phyloP scores from a whole-genome alignment of 2,329 filamentous ascomycete genomes.

The Sporothrix humicola region DNA sequence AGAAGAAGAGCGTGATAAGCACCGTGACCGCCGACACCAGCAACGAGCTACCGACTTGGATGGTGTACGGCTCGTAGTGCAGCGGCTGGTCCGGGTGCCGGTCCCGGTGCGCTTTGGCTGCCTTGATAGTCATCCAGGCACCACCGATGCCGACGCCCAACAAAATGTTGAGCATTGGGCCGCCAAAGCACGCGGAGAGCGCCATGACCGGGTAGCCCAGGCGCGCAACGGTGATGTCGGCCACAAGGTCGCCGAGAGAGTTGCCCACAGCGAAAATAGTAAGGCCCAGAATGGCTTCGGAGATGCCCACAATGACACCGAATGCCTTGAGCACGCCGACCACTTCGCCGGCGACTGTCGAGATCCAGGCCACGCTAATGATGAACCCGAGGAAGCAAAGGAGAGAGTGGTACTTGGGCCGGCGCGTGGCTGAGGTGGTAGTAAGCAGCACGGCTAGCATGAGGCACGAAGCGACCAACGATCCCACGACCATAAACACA shows the following conservation, averaged over 20 bases:
- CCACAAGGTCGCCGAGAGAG: constrained; percentile 90
- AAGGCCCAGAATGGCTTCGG: constrained; percentile 89
- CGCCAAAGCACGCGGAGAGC: constrained; percentile 92
- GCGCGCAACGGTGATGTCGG: constrained; percentile 90
- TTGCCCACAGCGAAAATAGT: constrained; percentile 98
- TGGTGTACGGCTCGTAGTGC: constrained; percentile 76
- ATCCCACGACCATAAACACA: constrained; percentile 63
- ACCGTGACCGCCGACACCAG: constrained; percentile 85
- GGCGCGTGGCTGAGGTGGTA: constrained; percentile 69
- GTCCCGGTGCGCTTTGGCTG: constrained; percentile 67
- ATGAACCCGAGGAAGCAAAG: constrained; percentile 89
- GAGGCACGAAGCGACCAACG: constrained; percentile 71
- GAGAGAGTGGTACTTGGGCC: constrained; percentile 75
- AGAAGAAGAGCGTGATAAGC: constrained; percentile 75
- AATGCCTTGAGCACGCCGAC: constrained; percentile 93
- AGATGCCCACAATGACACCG: constrained; percentile 89
- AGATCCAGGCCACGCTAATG: constrained; percentile 95
- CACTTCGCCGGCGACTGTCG: constrained; percentile 92
- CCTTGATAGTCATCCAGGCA: constrained; percentile 80
- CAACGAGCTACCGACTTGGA: constrained; percentile 83
- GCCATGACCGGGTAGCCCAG: constrained; percentile 98
- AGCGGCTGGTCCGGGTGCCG: constrained; percentile 70
- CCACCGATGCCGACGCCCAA: constrained; percentile 93
- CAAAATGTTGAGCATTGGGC: constrained; percentile 96
- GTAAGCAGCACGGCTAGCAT: constrained; percentile 70